Evolutionary conservation across 2,329 filamentous ascomycete species (phyloP), one percentile per base, ranked within the genome.

Genomic region (Aspergillus persii): DNA sequence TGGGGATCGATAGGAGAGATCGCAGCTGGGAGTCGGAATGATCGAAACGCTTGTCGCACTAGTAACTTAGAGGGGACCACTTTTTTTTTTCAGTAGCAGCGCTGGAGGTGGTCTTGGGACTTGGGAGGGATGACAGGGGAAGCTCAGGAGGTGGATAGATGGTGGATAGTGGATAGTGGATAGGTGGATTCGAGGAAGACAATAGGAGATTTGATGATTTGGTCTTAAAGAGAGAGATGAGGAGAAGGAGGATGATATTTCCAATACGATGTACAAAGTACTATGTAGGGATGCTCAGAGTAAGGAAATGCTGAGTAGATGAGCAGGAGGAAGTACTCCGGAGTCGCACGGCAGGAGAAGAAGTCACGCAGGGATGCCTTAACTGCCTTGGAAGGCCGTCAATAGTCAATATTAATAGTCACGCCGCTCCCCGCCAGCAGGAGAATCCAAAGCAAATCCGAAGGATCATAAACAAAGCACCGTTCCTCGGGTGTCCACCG

Each of bases 21-120:
- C 36, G 36, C 36, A n/a, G 15, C 27, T 41, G 51, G 56, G 41
- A 50, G 31, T 53, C 31, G 29, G 50, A 54, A 36, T 53, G 57
- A 59, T 59, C 57, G 57, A 56, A 59, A 56, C 48, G 46, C 44
- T 53, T 50, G 57, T 59, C 57, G 50, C 57, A 59, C 57, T 59
- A 59, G 47, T 53, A 39, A 51, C 30, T 52, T 41, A 27, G 54
- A 33, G 48, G 54, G 56, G 31, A 44, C 56, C 54, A 60, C 50
- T 60, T 56, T 50, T 54, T 47, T 47, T 56, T 50, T 54, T 47
- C 27, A 47, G 44, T 27, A 47, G 44, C 49, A 50, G 49, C n/a
- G 12, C 36, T 41, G 36, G 36, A 47, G 44, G 18, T 27, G 26
- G 26, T 47, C 18, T 23, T 23, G 18, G 18, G 18, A 23, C 44